These are phyloP conservation scores for Sarocladium strictum DNA, from an alignment of 2,329 filamentous ascomycete species.

Conservation along the genomic window DNA sequence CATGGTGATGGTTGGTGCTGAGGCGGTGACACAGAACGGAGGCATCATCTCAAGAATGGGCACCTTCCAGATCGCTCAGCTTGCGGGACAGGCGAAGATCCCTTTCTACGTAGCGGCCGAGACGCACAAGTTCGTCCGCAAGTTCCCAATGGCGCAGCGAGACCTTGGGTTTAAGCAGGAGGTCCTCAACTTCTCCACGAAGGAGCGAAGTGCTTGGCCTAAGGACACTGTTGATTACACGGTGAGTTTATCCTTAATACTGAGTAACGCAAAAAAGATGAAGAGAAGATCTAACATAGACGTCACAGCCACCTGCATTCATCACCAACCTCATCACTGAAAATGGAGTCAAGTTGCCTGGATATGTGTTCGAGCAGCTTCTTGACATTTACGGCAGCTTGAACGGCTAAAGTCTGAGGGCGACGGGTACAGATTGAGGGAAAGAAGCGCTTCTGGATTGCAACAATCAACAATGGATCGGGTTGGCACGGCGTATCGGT, in stretches of 20 bases:
- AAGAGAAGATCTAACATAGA: too few relatives aligned
- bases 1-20: conserved; percentile 61
- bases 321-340: conserved; percentile 73
- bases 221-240: conserved; percentile 65
- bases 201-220: conserved; percentile 36
- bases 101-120: conserved; percentile 90
- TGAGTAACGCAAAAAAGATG: too few relatives aligned
- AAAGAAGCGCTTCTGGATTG: background rate
- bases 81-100: conserved; percentile 64
- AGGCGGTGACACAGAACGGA: conserved; percentile 90
- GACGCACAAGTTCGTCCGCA: conserved; percentile 91
- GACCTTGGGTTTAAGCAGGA: conserved; percentile 75
- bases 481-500: conserved; percentile 1
- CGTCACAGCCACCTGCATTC: conserved; percentile 55
- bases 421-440: background rate
- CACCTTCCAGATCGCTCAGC: conserved; percentile 74
- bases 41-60: conserved; percentile 87
- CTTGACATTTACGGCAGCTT: conserved; percentile 54
- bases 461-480: background rate
- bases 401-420: conserved; percentile 31
- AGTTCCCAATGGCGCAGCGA: conserved; percentile 76
- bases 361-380: conserved; percentile 64
- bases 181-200: conserved; percentile 66
- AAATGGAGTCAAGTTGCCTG: conserved; percentile 64
- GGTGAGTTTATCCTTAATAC: conserved; percentile 36